Conservation (phyloP, 73 alveolate genomes). For the Symbiodinium pilosum region DNA sequence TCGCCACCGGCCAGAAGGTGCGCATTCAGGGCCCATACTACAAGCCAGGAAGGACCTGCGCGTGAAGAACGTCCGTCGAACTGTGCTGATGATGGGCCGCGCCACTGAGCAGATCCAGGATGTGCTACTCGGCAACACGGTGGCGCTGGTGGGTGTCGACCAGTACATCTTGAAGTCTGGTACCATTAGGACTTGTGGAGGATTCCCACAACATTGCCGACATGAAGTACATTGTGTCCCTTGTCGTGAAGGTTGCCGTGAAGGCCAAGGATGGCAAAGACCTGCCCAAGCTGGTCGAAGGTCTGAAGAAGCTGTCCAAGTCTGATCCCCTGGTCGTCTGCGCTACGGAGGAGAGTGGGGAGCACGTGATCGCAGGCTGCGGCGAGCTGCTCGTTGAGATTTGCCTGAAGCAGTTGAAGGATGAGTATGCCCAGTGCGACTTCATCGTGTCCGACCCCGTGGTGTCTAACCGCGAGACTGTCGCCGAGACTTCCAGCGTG, state of each 20-base stretch:
- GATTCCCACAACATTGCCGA: constrained; percentile 98
- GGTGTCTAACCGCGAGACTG: constrained; percentile 98
- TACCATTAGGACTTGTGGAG: constrained; percentile 98
- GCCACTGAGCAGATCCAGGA: constrained; percentile 98
- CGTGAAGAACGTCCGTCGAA: constrained; percentile 98
- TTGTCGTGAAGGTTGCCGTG: no score
- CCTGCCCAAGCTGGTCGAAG: no score
- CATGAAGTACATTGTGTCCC: no score
- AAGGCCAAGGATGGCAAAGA: no score
- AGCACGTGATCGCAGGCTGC: constrained; percentile 99
- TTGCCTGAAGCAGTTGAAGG: constrained; percentile 96
- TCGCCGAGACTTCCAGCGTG: constrained; percentile 95
- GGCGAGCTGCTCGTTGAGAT: no score
- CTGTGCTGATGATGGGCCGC: constrained; percentile 98
- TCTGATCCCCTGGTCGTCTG: constrained; percentile 99
- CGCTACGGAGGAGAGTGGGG: constrained; percentile 98
- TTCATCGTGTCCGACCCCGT: constrained; percentile 97
- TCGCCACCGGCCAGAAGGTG: constrained; percentile 99
- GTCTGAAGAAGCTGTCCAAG: no score
- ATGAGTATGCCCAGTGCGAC: constrained; percentile 95
- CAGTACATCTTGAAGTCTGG: constrained; percentile 99
- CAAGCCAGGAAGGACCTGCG: constrained; percentile 99
- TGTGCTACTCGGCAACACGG: constrained; percentile 99
- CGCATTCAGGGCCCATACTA: constrained; percentile 99
- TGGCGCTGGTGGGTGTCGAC: constrained; percentile 99